Evolutionary conservation across 75 land plant genomes (phyloP), one percentile per base, ranked within the genome.

Genomic region (Selaginella tamariscina): DNA sequence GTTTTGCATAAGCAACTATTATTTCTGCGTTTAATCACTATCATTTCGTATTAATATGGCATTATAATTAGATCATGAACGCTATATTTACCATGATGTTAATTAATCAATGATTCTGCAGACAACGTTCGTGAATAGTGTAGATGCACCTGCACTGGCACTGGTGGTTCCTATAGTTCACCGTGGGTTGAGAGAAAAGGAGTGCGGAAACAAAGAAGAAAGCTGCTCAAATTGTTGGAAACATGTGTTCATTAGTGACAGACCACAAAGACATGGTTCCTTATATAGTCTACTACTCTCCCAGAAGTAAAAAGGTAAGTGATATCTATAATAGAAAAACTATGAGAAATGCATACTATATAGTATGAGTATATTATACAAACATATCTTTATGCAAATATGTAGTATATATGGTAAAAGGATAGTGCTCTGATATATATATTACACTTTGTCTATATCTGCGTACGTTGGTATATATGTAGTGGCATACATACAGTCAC

Each of bases 211-310:
- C 99, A 0, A 95, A 95, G 72, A 95, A 95, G 81, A 95, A 83
- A 72, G 97, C 97, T 31, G 92, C 99, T 1, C 99, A 95, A 68
- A 95, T 95, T 68, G 99, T 80, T 69, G 99, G 99, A 67, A 95
- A 95, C 66, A 95, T 95, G 99, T 87, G 99, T 64, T 95, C 99
- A 24, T 72, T 95, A 39, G 99, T 95, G 11, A 91, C 99, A 1
- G 99, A 95, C 56, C 97, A 97, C 44, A 95, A 86, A 73, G 89
- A 95, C 66, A 95, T 95, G 99, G 85, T 95, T 68, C 99, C 99
- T 20, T 95, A 95, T 55, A 85, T 91, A 33, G 78, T 81, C 0
- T 75, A 91, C 78, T 81, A 91, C 1, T 89, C 91, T 59, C 99
- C 99, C 22, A 97, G 91, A 82, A 86, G 91, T 23, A 95, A 95